Evolutionary conservation across 169 alveolate genomes (phyloP).

Genomic region (Plasmodium knowlesi): DNA sequence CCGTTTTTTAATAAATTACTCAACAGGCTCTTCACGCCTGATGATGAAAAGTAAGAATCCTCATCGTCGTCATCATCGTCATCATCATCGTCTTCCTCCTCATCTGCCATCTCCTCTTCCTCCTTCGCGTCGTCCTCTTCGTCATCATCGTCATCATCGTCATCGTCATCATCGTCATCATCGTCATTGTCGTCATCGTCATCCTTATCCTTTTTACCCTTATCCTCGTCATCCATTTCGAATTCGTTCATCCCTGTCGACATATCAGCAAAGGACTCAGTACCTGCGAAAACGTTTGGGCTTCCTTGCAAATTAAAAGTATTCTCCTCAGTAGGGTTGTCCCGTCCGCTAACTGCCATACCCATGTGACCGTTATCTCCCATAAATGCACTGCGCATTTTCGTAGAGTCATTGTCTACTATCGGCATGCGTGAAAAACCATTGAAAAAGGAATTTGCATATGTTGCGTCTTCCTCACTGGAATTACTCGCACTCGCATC

Average conservation of each 20-base stretch:
- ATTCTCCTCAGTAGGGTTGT: background rate
- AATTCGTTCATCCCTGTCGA: background rate
- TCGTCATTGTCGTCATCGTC: background rate
- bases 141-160: background rate
- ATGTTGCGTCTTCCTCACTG: background rate
- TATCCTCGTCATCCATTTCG: slow-evolving; percentile 10
- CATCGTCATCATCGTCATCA: background rate
- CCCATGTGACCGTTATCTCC: background rate
- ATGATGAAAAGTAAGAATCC: background rate
- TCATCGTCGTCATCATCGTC: background rate
- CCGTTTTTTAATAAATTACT: slow-evolving; percentile 15
- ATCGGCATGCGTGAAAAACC: background rate
- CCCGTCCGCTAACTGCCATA: background rate
- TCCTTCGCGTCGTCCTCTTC: background rate
- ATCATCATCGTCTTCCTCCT: background rate
- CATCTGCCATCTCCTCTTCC: background rate
- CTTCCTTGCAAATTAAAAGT: background rate
- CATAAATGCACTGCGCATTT: background rate
- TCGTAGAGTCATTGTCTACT: background rate
- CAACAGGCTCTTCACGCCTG: background rate
- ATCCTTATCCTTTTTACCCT: background rate
- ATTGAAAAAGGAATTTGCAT: slow-evolving; percentile 1
- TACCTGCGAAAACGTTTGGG: background rate
- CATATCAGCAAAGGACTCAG: slow-evolving; percentile 4
- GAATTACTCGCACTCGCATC: background rate